Evolutionary conservation across 257 asterid species (phyloP).

Genomic region (Eucommia ulmoides): DNA sequence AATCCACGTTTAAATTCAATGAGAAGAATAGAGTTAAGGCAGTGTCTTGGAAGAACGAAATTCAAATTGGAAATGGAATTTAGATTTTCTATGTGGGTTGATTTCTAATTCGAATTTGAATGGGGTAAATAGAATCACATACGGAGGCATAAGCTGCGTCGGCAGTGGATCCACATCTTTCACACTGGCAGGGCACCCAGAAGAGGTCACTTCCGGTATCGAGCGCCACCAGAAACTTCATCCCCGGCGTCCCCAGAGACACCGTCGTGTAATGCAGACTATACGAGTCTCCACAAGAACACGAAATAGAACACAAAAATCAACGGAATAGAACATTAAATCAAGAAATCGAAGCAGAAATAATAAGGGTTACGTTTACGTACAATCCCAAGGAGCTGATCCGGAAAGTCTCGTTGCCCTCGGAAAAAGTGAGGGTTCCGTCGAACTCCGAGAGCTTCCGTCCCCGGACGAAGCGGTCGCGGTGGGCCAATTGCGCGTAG

Average conservation of each 20-base stretch:
- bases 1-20: too few relatives aligned
- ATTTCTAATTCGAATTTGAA: background rate
- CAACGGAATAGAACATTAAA: constrained; percentile 2
- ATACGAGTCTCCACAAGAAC: constrained; percentile 21
- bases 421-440: constrained; percentile 28
- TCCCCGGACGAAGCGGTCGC: background rate
- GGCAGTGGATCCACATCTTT: constrained; percentile 41
- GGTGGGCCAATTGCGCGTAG: background rate
- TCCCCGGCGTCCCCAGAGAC: constrained; percentile 66
- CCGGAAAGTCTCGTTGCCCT: constrained; percentile 54
- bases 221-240: constrained; percentile 77
- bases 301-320: constrained; percentile 6
- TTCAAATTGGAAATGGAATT: background rate
- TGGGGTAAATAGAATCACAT: constrained; percentile 5
- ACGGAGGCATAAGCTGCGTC: constrained; percentile 43
- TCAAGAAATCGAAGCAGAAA: background rate
- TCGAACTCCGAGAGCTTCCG: background rate
- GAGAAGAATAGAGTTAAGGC: background rate
- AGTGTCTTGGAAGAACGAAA: background rate
- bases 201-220: constrained; percentile 86
- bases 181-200: constrained; percentile 79
- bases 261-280: constrained; percentile 82
- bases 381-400: constrained; percentile 50
- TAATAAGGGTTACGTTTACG: background rate
- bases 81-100: background rate